Evolutionary conservation across 495 filamentous ascomycete species (phyloP), one percentile per base, ranked within the genome.

Genomic region (Copromyces sp.): DNA sequence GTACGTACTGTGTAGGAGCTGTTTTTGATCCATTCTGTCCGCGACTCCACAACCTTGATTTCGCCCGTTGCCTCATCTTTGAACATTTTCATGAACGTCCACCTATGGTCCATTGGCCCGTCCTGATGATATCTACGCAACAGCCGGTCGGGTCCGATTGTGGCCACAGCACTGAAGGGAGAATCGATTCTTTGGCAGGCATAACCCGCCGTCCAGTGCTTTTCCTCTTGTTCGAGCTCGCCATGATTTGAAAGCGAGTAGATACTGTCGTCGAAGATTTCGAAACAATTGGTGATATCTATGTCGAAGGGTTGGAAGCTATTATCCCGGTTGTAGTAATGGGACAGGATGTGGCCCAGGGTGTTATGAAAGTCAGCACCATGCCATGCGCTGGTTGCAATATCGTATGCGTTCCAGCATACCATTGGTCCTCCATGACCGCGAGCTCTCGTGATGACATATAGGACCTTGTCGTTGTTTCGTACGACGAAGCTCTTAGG

Each of bases 41-140:
- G 86, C 61, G 88, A 86, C 80, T 95, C 92, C 9, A 92, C 77
- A 61, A 93, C 91, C 61, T 86, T 83, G 17, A 91, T 81, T 68
- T 85, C 77, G 0, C 87, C 86, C 1, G 87, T 89, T 11, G 77
- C 75, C 74, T 94, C 90, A 71, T 94, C 90, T 65, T 82, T 83
- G 32, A 89, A 85, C 2, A 94, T 80, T 2, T 85, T 87, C 6
- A 94, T 81, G 71, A 90, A 88, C 0, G 88, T 90, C 91, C 91
- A 94, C 20, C 90, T 85, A 76, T 94, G 91, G 75, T 94, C 90
- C 71, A 94, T 90, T 3, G 91, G 90, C 0, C 92, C 92, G 76
- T 94, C 92, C 11, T 80, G 81, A 73, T 93, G 90, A 70, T 90
- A 82, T 61, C 92, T 87, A 39, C 92, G 83, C 88, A 89, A 94